A percentile compares a stretch with the other conserved stretches of the same genome.
These are phyloP conservation scores for Backusella psychrophila DNA, from an alignment of 192 early-diverging fungal species.

Conservation along the genomic window DNA sequence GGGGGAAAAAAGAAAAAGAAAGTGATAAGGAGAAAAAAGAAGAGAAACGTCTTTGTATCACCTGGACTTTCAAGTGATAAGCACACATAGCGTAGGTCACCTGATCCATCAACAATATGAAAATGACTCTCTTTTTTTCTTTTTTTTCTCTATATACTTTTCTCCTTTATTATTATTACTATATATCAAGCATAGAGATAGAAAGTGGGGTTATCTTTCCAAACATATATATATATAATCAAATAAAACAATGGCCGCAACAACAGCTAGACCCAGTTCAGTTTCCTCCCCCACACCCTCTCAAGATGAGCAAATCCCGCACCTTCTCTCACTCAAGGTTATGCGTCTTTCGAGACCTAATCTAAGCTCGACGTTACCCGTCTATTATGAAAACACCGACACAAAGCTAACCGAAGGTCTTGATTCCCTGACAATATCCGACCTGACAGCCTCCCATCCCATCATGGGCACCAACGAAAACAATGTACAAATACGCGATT, in stretches of 20 bases:
- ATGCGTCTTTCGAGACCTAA: conserved; percentile 82
- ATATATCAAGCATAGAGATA: no score
- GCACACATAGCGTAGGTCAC: neutral
- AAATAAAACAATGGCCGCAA: neutral
- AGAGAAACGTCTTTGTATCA: neutral
- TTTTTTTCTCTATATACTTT: neutral
- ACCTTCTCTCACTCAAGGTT: conserved; percentile 85
- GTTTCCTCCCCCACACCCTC: neutral
- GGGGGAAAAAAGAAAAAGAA: neutral
- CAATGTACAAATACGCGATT: conserved; percentile 50
- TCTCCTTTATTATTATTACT: neutral
- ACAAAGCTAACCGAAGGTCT: conserved; percentile 19
- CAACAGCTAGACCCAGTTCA: neutral
- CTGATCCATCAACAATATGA: neutral
- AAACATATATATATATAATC: no score
- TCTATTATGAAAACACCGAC: conserved; percentile 26
- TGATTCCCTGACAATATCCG: conserved; percentile 15
- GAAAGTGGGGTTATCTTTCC: no score
- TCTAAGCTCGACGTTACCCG: conserved; percentile 34
- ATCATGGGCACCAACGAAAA: conserved; percentile 8
- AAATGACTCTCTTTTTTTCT: neutral
- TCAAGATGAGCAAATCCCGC: conserved; percentile 43
- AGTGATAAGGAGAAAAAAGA: neutral
- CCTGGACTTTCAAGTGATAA: neutral
- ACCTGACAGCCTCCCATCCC: conserved; percentile 20